Evolutionary conservation across 371 early-diverging fungal genomes (phyloP).

Genomic region (Syncephalastrum contaminatum): DNA sequence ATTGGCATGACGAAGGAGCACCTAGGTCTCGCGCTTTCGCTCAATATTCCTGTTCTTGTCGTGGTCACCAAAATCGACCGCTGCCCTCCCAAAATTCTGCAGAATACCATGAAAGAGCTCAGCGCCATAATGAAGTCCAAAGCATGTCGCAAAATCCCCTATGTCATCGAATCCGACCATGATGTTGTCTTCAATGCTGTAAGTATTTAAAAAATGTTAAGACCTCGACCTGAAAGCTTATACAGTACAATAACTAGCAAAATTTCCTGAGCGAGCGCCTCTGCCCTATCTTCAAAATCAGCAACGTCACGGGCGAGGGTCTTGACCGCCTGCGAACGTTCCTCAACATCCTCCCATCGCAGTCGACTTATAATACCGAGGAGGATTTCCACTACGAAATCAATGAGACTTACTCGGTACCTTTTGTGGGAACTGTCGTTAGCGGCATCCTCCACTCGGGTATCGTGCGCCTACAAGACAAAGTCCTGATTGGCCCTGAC

Average conservation of each 20-base stretch:
- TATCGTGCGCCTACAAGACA: slow-evolving; percentile 77
- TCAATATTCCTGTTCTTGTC: slow-evolving; percentile 85
- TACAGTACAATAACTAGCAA: slow-evolving; percentile 27
- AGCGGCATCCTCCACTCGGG: slow-evolving; percentile 65
- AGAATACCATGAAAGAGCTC: slow-evolving; percentile 81
- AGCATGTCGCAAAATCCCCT: slow-evolving; percentile 90
- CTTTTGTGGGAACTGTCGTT: slow-evolving; percentile 88
- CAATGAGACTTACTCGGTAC: slow-evolving; percentile 89
- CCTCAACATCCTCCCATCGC: slow-evolving; percentile 77
- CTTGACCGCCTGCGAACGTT: slow-evolving; percentile 80
- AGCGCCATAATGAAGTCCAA: slow-evolving; percentile 80
- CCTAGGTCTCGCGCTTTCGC: slow-evolving; percentile 83
- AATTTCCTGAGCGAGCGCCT: slow-evolving; percentile 83
- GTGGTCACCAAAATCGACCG: slow-evolving; percentile 93
- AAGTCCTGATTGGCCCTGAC: slow-evolving; percentile 86
- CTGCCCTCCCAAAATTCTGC: slow-evolving; percentile 84
- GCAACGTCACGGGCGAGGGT: slow-evolving; percentile 90
- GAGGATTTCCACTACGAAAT: slow-evolving; percentile 77
- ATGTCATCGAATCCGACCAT: slow-evolving; percentile 71
- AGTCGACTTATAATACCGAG: slow-evolving; percentile 62
- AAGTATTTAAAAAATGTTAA: no score
- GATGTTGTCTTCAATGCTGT: slow-evolving; percentile 83
- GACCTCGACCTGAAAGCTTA: no score
- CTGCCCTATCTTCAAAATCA: slow-evolving; percentile 93
- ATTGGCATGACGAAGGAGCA: slow-evolving; percentile 95